phyloP scores from a whole-genome alignment of 805 yeast genomes.

The Yarrowia alimentaria region DNA sequence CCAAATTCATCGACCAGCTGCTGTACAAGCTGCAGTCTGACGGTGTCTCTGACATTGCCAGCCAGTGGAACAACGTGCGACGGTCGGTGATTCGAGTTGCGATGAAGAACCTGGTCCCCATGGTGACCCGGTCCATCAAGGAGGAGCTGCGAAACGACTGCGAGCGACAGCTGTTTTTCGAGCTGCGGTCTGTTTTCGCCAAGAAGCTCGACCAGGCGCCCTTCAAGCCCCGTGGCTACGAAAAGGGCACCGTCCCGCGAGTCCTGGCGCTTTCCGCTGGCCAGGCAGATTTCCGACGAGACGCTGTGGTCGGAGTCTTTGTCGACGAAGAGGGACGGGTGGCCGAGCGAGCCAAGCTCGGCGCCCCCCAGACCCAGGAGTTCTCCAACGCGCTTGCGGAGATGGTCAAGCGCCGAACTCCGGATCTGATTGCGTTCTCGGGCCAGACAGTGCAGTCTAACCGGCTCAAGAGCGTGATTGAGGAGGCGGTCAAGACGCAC shows the following conservation, averaged over 20 bases:
- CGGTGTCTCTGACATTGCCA: slow-evolving; percentile 64
- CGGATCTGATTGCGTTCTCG: slow-evolving; percentile 87
- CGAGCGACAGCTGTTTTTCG: slow-evolving; percentile 63
- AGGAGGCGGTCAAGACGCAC: slow-evolving; percentile 56
- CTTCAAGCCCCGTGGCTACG: slow-evolving; percentile 73
- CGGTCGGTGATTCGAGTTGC: slow-evolving; percentile 64
- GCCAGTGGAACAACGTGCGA: slow-evolving; percentile 79
- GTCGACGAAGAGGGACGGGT: slow-evolving; percentile 79
- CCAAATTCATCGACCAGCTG: slow-evolving; percentile 44
- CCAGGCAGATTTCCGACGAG: slow-evolving; percentile 72
- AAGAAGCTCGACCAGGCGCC: slow-evolving; percentile 90
- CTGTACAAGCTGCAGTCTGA: slow-evolving; percentile 42
- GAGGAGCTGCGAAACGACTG: slow-evolving; percentile 78
- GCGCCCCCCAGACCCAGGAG: slow-evolving; percentile 61
- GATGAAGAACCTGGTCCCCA: slow-evolving; percentile 61
- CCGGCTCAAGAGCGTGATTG: slow-evolving; percentile 53
- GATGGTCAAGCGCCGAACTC: slow-evolving; percentile 62
- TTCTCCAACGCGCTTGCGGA: slow-evolving; percentile 64
- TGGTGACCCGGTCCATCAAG: slow-evolving; percentile 71
- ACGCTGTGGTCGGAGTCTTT: slow-evolving; percentile 81
- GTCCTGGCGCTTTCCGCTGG: slow-evolving; percentile 83
- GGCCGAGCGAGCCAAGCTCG: slow-evolving; percentile 73
- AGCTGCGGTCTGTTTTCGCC: slow-evolving; percentile 67
- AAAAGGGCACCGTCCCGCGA: slow-evolving; percentile 78
- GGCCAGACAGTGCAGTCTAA: slow-evolving; percentile 79